A percentile compares a stretch with the other conserved stretches of the same genome.
Evolutionary conservation across 176 grass and related monocot genomes (phyloP).

Genomic region (Phragmites australis): DNA sequence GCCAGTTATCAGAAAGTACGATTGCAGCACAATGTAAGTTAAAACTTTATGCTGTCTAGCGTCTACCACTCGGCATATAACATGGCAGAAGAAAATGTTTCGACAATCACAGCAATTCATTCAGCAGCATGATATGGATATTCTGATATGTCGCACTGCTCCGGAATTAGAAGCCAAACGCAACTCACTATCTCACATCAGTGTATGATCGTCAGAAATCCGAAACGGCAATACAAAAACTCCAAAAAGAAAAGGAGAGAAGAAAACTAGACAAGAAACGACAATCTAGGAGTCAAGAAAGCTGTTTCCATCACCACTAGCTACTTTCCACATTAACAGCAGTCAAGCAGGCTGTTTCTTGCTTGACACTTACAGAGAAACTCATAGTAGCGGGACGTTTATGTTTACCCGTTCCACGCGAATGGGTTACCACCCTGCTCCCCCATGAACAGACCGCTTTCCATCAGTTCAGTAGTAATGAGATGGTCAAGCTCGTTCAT

Average conservation of each 20-base stretch:
- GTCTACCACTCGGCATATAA: background rate
- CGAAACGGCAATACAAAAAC: background rate
- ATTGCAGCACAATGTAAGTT: background rate
- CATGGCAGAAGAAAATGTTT: background rate
- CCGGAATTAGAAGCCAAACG: constrained; percentile 19
- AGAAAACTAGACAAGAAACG: background rate
- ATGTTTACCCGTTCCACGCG: constrained; percentile 34
- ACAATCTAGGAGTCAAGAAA: constrained; percentile 36
- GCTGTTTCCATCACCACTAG: constrained; percentile 20
- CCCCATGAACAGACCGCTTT: constrained; percentile 51
- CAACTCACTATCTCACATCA: constrained; percentile 36
- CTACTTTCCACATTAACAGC: background rate
- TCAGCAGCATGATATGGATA: background rate
- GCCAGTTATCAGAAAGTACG: background rate
- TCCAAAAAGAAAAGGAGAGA: background rate
- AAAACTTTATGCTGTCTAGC: background rate
- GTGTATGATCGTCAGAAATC: constrained; percentile 33
- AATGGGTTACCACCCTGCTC: constrained; percentile 48
- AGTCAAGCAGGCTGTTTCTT: background rate
- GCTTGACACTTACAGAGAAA: background rate
- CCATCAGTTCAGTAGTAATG: constrained; percentile 53
- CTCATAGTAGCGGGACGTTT: background rate
- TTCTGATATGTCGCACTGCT: background rate
- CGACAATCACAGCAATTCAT: background rate
- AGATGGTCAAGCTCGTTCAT: constrained; percentile 54